Evolutionary conservation across 331 rosid species (phyloP), one percentile per base, ranked within the genome.

Genomic region (Acacia pycnantha): DNA sequence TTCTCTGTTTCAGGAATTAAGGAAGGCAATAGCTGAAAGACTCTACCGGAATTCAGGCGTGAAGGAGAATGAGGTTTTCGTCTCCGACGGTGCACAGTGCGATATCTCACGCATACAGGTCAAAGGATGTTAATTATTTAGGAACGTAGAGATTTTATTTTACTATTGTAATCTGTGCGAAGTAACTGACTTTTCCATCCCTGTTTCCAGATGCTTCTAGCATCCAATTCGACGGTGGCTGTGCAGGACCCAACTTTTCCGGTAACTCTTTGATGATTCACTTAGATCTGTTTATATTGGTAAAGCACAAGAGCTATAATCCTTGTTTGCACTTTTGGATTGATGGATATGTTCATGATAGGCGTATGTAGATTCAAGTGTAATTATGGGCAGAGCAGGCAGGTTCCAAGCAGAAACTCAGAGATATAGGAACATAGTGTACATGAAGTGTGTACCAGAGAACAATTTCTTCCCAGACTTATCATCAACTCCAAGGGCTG

Each of bases 21-120:
- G 89, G 73, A 82, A 9, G 77, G 90, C 89, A 68, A 89, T 91
- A 71, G 92, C 89, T n/a, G 90, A 89, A 69, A 85, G 29, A 54
- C 77, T 88, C 16, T 91, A 91, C 82, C 66, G 44, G 56, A 79
- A 78, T 69, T 64, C 81, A 83, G 85, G 70, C 33, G 79, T 91
- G 22, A 79, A 83, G 47, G 86, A 77, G 26, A 72, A 88, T 33
- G 95, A 91, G 51, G 73, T 91, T 19, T 91, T 91, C 73, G 89
- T 91, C 44, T 89, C 95, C 12, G 93, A 91, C 82, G 95, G 95
- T 40, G 90, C 95, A 62, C 95, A 91, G 37, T 88, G 92, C 68
- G 95, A 91, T 81, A 89, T 91, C 77, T 86, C 93, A 53, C 93
- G 95, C 48, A 77, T 89, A 54, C 93, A 89, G 90, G 95, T 85